Evolutionary conservation across 2,329 filamentous ascomycete genomes (phyloP).

Genomic region (Colletotrichum theobromicola): DNA sequence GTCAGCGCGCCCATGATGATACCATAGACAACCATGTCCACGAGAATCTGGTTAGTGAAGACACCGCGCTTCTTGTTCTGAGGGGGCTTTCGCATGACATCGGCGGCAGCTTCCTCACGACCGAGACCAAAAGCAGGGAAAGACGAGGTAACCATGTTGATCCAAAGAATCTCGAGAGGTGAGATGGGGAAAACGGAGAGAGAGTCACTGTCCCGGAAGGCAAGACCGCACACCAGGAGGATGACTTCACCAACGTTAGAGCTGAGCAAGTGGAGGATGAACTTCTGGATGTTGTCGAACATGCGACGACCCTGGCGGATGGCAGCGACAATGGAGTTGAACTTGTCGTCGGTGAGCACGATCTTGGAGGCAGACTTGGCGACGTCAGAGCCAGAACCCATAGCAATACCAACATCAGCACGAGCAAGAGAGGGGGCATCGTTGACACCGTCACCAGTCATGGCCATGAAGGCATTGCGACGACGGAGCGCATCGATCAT

Average conservation of each 20-base stretch:
- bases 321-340: conserved; percentile 83
- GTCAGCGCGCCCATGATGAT: conserved; percentile 76
- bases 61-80: conserved; percentile 72
- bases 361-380: conserved; percentile 84
- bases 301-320: conserved; percentile 84
- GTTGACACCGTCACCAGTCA: conserved; percentile 91
- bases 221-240: conserved; percentile 80
- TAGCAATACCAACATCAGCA: conserved; percentile 86
- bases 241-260: conserved; percentile 87
- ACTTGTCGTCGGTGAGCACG: conserved; percentile 87
- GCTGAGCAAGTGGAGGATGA: conserved; percentile 78
- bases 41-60: conserved; percentile 78
- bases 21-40: conserved; percentile 83
- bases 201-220: conserved; percentile 73
- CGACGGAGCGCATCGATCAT: conserved; percentile 91
- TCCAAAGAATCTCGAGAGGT: conserved; percentile 89
- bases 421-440: conserved; percentile 82
- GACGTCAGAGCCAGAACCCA: conserved; percentile 88
- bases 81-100: conserved; percentile 82
- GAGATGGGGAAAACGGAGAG: conserved; percentile 86
- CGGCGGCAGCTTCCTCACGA: conserved; percentile 74
- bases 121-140: conserved; percentile 89
- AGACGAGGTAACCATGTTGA: conserved; percentile 91
- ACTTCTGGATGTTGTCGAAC: conserved; percentile 91
- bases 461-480: conserved; percentile 77